Base-by-base conservation (phyloP, 2,329 filamentous ascomycete genomes). In the Stagonosporopsis cucurbitacearum region DNA sequence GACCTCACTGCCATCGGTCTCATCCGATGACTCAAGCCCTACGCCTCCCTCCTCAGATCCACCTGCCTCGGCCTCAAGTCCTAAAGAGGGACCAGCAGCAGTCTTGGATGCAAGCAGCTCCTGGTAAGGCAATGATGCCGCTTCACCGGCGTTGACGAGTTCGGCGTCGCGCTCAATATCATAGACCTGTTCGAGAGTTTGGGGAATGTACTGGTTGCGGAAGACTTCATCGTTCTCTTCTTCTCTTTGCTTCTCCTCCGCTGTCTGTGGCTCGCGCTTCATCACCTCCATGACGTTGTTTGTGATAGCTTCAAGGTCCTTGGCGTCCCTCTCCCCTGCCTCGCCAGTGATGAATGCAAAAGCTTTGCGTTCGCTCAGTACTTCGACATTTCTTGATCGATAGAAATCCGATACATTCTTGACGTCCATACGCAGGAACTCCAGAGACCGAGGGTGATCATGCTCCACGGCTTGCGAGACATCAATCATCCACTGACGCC, bases 381-480 rank as follows among this genome's bases (percentile, higher is more conserved):
- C 89, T 58, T 96, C 87, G 2, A 98, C 92, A 36, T 89, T 89
- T 74, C 96, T 89, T 19, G 90, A 85, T 26, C 87, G 83, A 85
- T 98, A 99, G 78, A 96, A 99, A 75, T 96, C 92, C 20, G 87
- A 89, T 1, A 96, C 87, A 71, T 99, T 99, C 82, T 97, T 98
- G 77, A 99, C 92, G 72, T 99, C 95, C 93, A 97, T 98, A 30
- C 95, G 88, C 67, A 99, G 77, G 72, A 99, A 99, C 73, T 98
- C 94, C 26, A 96, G 82, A 2, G 91, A 94, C 54, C 91, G 86
- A 0, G 95, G 95, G 75, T 99, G 95, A 67, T 98, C 94, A 65
- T 96, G 93, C 79, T 98, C 96, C 19, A 99, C 95, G 71, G 90
- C 95, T 79, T 99, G 95, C 52, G 92, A 96, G 39, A 99, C 95